Evolutionary conservation across 495 filamentous ascomycete species (phyloP).

Genomic region (Lasiosphaeria ovina): DNA sequence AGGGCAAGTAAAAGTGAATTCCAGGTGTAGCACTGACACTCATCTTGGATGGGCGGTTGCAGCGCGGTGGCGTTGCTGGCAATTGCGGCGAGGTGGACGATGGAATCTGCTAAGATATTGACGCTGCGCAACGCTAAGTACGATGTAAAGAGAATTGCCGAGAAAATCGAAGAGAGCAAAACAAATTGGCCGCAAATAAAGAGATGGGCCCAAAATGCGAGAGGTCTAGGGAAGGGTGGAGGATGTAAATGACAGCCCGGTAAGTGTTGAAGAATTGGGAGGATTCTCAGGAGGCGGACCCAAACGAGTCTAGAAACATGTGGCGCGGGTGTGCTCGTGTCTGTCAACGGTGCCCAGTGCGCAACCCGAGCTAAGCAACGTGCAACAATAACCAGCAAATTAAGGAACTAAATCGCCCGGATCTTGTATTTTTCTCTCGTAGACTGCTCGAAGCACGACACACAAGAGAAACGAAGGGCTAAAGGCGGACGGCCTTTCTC

Average conservation of each 20-base stretch:
- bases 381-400: background rate
- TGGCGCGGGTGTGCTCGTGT: constrained; percentile 22
- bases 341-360: too few relatives aligned
- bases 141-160: background rate
- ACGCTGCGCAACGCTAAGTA: background rate
- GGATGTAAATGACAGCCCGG: background rate
- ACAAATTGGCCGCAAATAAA: background rate
- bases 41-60: constrained; percentile 32
- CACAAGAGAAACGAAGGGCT: constrained; percentile 14
- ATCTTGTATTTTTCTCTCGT: background rate
- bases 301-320: constrained; percentile 29
- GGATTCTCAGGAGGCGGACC: constrained; percentile 33
- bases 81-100: background rate
- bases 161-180: background rate
- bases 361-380: too few relatives aligned
- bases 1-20: background rate
- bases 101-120: background rate
- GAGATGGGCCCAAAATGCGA: constrained; percentile 1
- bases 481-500: background rate
- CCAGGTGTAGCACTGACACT: constrained; percentile 42
- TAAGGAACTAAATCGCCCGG: background rate
- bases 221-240: background rate
- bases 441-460: background rate
- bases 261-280: constrained; percentile 3
- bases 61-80: constrained; percentile 11